Percentiles rank a stretch among this genome's conserved stretches.
These are phyloP conservation scores for Fusarium veterinarium DNA, from an alignment of 2,329 filamentous ascomycete species.

Conservation along the genomic window DNA sequence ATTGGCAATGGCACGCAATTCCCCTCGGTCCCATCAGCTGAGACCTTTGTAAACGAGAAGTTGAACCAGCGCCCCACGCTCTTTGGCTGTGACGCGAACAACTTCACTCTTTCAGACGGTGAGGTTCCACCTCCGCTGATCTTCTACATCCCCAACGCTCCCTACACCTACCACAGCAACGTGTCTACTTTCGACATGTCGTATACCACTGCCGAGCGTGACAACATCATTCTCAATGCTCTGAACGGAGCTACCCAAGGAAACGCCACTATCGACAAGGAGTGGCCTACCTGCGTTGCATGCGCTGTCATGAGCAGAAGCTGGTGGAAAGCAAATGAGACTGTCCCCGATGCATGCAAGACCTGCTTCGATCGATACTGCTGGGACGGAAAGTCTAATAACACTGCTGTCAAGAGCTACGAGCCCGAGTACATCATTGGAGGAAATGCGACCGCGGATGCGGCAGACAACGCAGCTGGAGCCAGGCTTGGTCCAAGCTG, in stretches of 20 bases:
- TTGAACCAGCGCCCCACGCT: constrained; percentile 72
- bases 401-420: constrained; percentile 50
- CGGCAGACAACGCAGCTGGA: neutral
- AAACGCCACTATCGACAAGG: constrained; percentile 77
- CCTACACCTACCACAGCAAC: constrained; percentile 82
- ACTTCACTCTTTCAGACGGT: constrained; percentile 54
- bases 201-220: constrained; percentile 74
- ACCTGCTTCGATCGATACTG: constrained; percentile 86
- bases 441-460: constrained; percentile 32
- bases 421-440: constrained; percentile 44
- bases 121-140: constrained; percentile 70
- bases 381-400: constrained; percentile 80
- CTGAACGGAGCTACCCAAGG: constrained; percentile 85
- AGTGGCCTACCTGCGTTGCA: constrained; percentile 88
- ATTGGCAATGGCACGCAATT: constrained; percentile 67
- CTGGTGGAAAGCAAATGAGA: constrained; percentile 75
- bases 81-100: constrained; percentile 70
- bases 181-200: constrained; percentile 78
- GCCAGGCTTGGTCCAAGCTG: neutral
- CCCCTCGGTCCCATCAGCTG: constrained; percentile 66
- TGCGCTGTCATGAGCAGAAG: constrained; percentile 87
- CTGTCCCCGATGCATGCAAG: constrained; percentile 76
- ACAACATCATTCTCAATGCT: constrained; percentile 87
- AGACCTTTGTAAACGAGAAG: constrained; percentile 68
- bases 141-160: constrained; percentile 84